Evolutionary conservation across 202 grass and related monocot species (phyloP).

Genomic region (Schoenoplectus tabernaemontani): DNA sequence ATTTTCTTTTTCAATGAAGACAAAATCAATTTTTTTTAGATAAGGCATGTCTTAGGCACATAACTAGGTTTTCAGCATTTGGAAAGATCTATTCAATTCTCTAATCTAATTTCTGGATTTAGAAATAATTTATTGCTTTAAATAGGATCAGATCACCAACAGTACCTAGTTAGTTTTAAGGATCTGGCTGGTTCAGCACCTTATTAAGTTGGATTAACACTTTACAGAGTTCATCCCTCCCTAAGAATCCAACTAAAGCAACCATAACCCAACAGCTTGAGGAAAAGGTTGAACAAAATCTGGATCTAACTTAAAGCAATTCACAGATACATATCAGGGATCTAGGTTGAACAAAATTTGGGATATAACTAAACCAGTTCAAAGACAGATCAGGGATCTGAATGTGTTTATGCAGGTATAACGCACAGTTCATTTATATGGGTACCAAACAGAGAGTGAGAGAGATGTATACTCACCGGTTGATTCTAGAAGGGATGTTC

Average conservation of each 20-base stretch:
- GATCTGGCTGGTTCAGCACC: not conserved
- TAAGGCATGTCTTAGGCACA: not conserved
- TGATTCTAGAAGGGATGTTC: conserved; percentile 78
- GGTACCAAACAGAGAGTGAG: not conserved
- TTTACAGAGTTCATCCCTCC: not conserved
- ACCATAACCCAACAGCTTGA: not conserved
- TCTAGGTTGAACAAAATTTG: too few relatives aligned
- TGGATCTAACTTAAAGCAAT: too few relatives aligned
- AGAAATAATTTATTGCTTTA: not conserved
- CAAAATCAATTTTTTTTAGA: not conserved
- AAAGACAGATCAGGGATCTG: too few relatives aligned
- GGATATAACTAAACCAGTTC: too few relatives aligned
- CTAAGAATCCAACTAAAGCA: not conserved
- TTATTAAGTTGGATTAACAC: too few relatives aligned
- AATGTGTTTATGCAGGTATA: not conserved
- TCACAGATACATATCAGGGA: too few relatives aligned
- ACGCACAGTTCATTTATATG: too few relatives aligned
- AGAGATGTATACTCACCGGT: conserved; percentile 39
- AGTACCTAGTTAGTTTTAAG: not conserved
- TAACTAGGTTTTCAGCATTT: not conserved
- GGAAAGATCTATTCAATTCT: not conserved
- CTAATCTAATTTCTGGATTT: not conserved
- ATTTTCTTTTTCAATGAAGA: not conserved
- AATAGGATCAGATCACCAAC: not conserved
- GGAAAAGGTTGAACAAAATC: too few relatives aligned